phyloP scores from a whole-genome alignment of 108 stramenopile species.

The Discostella pseudostelligera region DNA sequence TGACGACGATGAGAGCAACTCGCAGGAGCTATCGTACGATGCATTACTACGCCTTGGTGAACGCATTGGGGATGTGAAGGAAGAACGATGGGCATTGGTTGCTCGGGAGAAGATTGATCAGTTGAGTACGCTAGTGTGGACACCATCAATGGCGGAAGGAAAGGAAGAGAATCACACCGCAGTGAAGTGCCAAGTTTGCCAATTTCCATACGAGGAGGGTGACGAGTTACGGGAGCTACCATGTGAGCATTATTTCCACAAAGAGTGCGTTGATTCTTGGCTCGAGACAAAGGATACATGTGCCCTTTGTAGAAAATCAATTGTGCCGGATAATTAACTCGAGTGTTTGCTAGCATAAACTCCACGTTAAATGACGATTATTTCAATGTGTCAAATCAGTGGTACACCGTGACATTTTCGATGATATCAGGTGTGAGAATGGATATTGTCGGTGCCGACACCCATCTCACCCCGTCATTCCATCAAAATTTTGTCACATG shows the following conservation, averaged over 20 bases:
- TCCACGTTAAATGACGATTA: too few relatives aligned
- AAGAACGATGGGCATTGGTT: conserved; percentile 76
- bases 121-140: conserved; percentile 52
- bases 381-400: too few relatives aligned
- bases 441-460: neutral
- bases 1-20: conserved; percentile 36
- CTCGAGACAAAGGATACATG: conserved; percentile 80
- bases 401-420: neutral
- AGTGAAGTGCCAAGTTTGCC: conserved; percentile 88
- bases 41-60: conserved; percentile 73
- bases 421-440: conserved; percentile 2
- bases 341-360: neutral
- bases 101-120: conserved; percentile 58
- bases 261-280: conserved; percentile 90
- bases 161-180: conserved; percentile 71
- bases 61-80: conserved; percentile 80
- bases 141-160: conserved; percentile 33
- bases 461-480: conserved; percentile 3
- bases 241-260: conserved; percentile 88
- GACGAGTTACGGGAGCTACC: conserved; percentile 72
- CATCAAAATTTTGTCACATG: neutral
- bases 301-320: conserved; percentile 84
- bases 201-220: conserved; percentile 73
- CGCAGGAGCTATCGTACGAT: conserved; percentile 61
- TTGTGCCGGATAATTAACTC: conserved; percentile 27